phyloP scores from a whole-genome alignment of 441 rosid species.

The Macaranga tanarius region DNA sequence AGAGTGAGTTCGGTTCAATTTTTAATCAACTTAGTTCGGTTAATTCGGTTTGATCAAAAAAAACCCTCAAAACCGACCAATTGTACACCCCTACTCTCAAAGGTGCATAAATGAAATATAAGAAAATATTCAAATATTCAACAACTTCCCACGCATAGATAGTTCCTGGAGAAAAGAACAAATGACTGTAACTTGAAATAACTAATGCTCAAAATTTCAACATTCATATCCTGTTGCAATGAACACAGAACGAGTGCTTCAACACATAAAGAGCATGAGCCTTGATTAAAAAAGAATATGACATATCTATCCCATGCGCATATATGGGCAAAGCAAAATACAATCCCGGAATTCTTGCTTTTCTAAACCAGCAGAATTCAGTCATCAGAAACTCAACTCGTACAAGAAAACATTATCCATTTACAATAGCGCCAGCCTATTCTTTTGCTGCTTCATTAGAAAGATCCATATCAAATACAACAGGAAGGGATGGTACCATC shows the following conservation, averaged over 20 bases:
- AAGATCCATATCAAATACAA: not conserved
- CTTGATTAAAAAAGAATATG: not conserved
- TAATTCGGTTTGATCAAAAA: no score
- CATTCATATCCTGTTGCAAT: no score
- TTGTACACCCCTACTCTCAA: no score
- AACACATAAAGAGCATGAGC: not conserved
- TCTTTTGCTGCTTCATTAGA: not conserved
- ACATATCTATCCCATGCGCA: not conserved
- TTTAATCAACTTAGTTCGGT: no score
- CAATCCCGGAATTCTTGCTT: slow-evolving; percentile 4
- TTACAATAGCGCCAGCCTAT: not conserved
- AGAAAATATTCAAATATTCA: not conserved
- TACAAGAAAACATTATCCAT: not conserved
- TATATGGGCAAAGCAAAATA: not conserved
- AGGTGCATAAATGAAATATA: not conserved
- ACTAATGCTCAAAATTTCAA: no score
- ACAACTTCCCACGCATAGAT: no score
- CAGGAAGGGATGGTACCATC: not conserved
- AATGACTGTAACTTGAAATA: no score
- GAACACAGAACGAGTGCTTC: no score
- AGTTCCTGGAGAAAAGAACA: no score
- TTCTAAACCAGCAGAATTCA: not conserved
- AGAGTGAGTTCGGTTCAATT: no score
- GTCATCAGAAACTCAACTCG: not conserved
- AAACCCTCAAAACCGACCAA: no score